Evolutionary conservation across 2,329 filamentous ascomycete genomes (phyloP), one percentile per base, ranked within the genome.

Genomic region (Cladorrhinum sp.): DNA sequence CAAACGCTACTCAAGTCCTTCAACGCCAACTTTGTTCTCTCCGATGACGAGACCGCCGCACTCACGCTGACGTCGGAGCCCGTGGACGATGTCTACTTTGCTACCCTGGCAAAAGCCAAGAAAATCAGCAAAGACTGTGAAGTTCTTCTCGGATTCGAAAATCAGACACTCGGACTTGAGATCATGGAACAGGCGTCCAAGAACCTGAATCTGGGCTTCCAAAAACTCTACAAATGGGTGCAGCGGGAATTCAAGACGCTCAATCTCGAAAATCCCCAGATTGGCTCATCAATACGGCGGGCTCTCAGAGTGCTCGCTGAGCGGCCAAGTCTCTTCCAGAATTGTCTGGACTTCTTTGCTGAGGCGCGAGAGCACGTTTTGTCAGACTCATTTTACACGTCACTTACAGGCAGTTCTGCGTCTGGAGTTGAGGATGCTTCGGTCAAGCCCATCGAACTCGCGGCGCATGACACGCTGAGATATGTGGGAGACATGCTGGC

Each of bases 401-500:
- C 95, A 0, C 77, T 99, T 55, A 97, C 92, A 0, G 94, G 94
- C 39, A 82, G 79, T 1, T 79, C 82, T 12, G 77, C 84, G 5
- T 82, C 80, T 10, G 83, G 85, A 0, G 79, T 80, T 24, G 80
- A 82, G 50, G 84, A 90, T 64, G 77, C 78, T 23, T 82, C 83
- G 2, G 80, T 89, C 36, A 97, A 98, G 71, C 94, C 95, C 0
- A 99, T 99, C 65, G 94, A 99, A 72, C 85, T 98, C 68, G 89
- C 88, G 10, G 94, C 95, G 0, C 94, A 98, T 72, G 95, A 99
- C 70, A 88, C 92, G 1, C 77, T 98, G 24, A 86, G 95, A 20
- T 98, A 98, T 73, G 87, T 96, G 2, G 92, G 95, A 57, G 95
- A 99, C 72, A 99, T 99, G 93, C 82, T 99, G 14, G 95, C 95